Base-by-base conservation (phyloP, 2,329 filamentous ascomycete species). In the Akanthomyces dipterigenus region DNA sequence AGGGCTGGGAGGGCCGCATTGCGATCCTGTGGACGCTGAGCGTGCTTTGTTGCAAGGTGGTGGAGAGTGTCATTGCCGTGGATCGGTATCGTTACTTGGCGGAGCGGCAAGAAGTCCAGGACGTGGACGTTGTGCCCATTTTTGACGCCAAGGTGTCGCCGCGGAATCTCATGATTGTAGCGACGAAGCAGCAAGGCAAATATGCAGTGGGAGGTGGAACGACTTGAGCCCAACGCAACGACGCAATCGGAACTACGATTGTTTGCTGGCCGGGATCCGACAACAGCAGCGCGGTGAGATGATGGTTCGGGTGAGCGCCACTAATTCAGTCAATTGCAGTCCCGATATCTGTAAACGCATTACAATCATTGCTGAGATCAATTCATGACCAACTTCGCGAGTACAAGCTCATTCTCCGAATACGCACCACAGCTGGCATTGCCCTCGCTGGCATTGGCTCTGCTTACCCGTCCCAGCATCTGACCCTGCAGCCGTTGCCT, bases 21-120 rank as follows among this genome's bases (percentile, higher is more conserved):
- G 68, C 71, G 2, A 72, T 73, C 4, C 24, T 73, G 14, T 73
- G 71, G 71, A 72, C 70, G 1, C 61, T 73, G 16, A 68, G 71
- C 9, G 64, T 72, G 14, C 54, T 73, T 0, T 73, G 71, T 62
- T 71, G 70, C 55, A 73, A 73, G 58, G 58, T 71, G 1, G 67
- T 73, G 3, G 71, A 73, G 63, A 73, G 71, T 12, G 62, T 69
- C 0, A 67, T 73, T 56, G 69, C 67, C 0, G 53, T 72, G n/a
- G 71, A 73, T 22, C 70, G 71, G 1, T 72, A 70, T 43, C 68
- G 64, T 64, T 72, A 68, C 55, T 67, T 73, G 2, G n/a, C 53
- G 0, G 71, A 72, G 61, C 45, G 46, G 46, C 34, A 67, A 20
- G 66, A 56, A 1, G 65, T 63, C 5, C 22, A 45, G 0, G 38